Evolutionary conservation across 1,139 yeast species (phyloP).

Genomic region (Pichia sp.): DNA sequence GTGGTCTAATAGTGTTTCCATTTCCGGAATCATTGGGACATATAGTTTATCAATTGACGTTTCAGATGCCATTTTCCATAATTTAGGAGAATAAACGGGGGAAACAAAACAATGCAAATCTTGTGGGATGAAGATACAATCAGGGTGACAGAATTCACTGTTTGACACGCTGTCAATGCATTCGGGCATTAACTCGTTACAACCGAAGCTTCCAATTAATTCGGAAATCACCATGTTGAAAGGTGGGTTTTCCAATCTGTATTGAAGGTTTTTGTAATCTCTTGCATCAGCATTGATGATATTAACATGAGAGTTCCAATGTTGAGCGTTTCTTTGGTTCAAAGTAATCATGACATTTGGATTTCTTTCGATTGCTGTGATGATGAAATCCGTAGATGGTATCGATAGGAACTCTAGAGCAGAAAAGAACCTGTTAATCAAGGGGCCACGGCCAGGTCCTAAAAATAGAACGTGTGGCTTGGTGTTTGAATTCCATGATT

Average conservation of each 20-base stretch:
- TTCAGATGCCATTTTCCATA: conserved; percentile 21
- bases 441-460: conserved; percentile 89
- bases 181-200: conserved; percentile 88
- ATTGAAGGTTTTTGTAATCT: conserved; percentile 1
- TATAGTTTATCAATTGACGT: conserved; percentile 48
- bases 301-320: conserved; percentile 48
- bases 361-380: conserved; percentile 72
- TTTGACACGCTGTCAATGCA: conserved; percentile 41
- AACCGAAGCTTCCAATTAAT: conserved; percentile 86
- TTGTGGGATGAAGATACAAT: conserved; percentile 59
- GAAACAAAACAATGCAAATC: conserved; percentile 58
- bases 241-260: neutral
- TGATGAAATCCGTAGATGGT: conserved; percentile 32
- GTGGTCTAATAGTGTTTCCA: conserved; percentile 42
- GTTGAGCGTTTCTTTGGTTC: conserved; percentile 38
- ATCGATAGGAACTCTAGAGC: conserved; percentile 38
- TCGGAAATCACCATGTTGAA: conserved; percentile 73
- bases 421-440: conserved; percentile 52
- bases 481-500: neutral
- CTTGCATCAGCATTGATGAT: conserved; percentile 60
- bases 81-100: conserved; percentile 60
- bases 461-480: conserved; percentile 51
- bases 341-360: conserved; percentile 54
- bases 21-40: conserved; percentile 56
- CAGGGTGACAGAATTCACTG: conserved; percentile 36